A percentile compares a stretch with the other conserved stretches of the same genome.
Conservation (phyloP, 768 basidiomycete genomes). For the Harrya chromipes region DNA sequence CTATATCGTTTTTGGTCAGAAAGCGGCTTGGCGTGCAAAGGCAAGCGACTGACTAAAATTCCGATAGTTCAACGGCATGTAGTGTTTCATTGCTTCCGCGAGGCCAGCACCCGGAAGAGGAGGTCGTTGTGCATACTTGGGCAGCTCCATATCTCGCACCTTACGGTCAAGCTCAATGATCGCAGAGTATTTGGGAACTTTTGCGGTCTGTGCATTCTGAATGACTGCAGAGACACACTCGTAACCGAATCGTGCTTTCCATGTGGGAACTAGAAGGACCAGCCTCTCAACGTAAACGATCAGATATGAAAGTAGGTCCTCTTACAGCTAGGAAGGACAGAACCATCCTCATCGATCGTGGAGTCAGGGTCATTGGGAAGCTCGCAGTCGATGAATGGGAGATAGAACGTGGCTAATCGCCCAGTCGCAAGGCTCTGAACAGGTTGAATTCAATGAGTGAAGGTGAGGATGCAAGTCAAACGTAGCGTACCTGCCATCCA, state of each 20-base stretch:
- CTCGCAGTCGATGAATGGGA: constrained; percentile 72
- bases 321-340: constrained; percentile 58
- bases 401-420: constrained; percentile 62
- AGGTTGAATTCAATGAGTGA: not conserved
- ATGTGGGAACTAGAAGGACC: constrained; percentile 49
- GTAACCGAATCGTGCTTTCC: constrained; percentile 68
- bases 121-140: constrained; percentile 53
- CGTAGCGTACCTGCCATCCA: constrained; percentile 59
- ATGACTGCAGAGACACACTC: constrained; percentile 68
- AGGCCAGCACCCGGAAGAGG: constrained; percentile 50
- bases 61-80: constrained; percentile 73
- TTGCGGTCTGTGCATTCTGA: constrained; percentile 63
- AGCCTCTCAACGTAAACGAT: not conserved
- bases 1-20: constrained; percentile 30
- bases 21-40: not conserved
- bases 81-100: constrained; percentile 65
- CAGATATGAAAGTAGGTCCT: constrained; percentile 1
- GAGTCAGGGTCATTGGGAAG: constrained; percentile 59
- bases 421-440: constrained; percentile 66
- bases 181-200: constrained; percentile 57
- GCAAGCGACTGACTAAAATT: constrained; percentile 51
- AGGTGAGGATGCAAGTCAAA: not conserved
- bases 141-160: constrained; percentile 65
- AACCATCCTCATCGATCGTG: constrained; percentile 57
- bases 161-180: constrained; percentile 64